Evolutionary conservation across 306 rosid species (phyloP), one percentile per base, ranked within the genome.

Genomic region (Biancaea sappan): DNA sequence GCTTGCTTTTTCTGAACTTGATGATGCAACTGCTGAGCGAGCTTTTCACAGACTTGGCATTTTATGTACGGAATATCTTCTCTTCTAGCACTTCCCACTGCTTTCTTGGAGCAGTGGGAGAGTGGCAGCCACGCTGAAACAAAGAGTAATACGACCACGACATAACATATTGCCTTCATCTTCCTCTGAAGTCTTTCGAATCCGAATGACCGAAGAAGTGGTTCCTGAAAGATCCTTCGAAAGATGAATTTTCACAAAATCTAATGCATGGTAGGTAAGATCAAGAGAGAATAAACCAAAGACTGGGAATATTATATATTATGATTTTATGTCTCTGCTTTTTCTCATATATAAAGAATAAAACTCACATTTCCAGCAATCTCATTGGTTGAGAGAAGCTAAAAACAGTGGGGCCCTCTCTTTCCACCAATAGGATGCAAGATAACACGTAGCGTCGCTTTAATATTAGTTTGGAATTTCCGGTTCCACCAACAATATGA

Each of bases 1-100:
- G 95, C 85, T 84, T 76, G 80, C 81, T 90, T 88, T 66, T 87
- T 88, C 71, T 88, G 80, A 76, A 91, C 96, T 64, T 84, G 97
- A 12, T 77, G 83, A 82, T 85, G 58, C 75, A 94, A 74, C 66
- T 91, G 87, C 44, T 88, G 86, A n/a, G 91, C 96, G 26, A 94
- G 93, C 81, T 79, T 88, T 81, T 91, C 91, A 79, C 98, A 94
- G 4, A 91, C 98, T 69, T 94, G 98, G 56, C 97, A 94, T 83
- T 84, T 88, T 68, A 94, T 91, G 73, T 79, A 91, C 0, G 96
- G 96, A 71, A 91, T 66, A 48, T 94, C 97, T 58, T 91, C 98
- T 70, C 83, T 94, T 73, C 98, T 87, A 38, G 95, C 97, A 11
- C 61, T 54, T n/a, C 59, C 80, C 44, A 16, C 83, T 0, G 89